These are phyloP conservation scores for Carallia brachiata DNA, from an alignment of 345 rosid genomes.

Conservation along the genomic window DNA sequence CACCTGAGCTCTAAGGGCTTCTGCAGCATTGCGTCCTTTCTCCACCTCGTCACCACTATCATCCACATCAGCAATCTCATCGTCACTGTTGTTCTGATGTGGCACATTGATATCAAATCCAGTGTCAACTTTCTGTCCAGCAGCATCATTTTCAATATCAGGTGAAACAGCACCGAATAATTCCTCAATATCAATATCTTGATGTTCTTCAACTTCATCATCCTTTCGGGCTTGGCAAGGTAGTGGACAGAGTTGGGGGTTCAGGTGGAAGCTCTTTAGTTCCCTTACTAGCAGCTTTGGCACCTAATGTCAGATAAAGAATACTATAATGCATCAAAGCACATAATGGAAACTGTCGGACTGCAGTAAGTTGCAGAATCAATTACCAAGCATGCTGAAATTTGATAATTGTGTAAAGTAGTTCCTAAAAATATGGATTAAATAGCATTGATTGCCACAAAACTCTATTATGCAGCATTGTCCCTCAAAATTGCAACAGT, in stretches of 20 bases:
- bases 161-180: constrained; percentile 61
- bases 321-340: neutral
- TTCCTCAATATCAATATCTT: constrained; percentile 54
- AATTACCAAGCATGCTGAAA: neutral
- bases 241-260: constrained; percentile 28
- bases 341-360: neutral
- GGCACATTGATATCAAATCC: constrained; percentile 39
- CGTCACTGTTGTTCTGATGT: constrained; percentile 51
- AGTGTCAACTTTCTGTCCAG: constrained; percentile 29
- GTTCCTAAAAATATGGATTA: neutral
- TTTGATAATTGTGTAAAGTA: neutral
- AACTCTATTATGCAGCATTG: too few relatives aligned
- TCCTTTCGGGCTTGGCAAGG: constrained; percentile 45
- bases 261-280: constrained; percentile 34
- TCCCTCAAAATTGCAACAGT: too few relatives aligned
- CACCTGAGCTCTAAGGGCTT: constrained; percentile 85
- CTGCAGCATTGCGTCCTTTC: constrained; percentile 82
- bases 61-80: constrained; percentile 93
- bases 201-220: constrained; percentile 64
- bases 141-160: constrained; percentile 38
- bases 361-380: neutral
- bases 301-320: constrained; percentile 21
- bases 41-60: constrained; percentile 62
- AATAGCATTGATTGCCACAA: neutral
- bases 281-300: constrained; percentile 32